phyloP scores from a whole-genome alignment of 805 yeast species.

The Saccharomycopsis oosterbeekiorum region DNA sequence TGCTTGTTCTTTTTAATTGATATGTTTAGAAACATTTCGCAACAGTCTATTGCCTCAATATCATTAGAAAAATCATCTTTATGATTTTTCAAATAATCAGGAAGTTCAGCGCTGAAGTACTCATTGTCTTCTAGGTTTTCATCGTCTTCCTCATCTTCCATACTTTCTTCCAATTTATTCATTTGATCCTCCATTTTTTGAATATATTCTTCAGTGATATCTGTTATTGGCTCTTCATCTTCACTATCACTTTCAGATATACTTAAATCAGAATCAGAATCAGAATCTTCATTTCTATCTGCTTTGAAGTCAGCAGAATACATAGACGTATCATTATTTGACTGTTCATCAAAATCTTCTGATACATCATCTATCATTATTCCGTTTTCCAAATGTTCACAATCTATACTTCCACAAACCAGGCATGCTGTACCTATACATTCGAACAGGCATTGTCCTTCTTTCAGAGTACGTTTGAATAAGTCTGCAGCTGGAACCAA shows the following conservation, averaged over 20 bases:
- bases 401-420: slow-evolving; percentile 36
- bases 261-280: slow-evolving; percentile 19
- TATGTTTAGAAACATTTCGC: slow-evolving; percentile 48
- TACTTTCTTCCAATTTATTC: background rate
- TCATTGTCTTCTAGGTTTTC: slow-evolving; percentile 8
- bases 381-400: slow-evolving; percentile 28
- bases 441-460: slow-evolving; percentile 13
- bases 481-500: slow-evolving; percentile 89
- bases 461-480: slow-evolving; percentile 51
- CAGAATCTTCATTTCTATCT: slow-evolving; percentile 11
- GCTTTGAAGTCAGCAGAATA: background rate
- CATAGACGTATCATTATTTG: background rate
- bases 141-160: slow-evolving; percentile 18
- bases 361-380: slow-evolving; percentile 17
- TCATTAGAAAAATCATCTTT: slow-evolving; percentile 21
- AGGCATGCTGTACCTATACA: slow-evolving; percentile 36
- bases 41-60: slow-evolving; percentile 43
- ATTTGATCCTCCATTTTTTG: slow-evolving; percentile 1
- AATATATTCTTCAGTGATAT: slow-evolving; percentile 2
- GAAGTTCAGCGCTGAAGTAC: background rate
- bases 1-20: background rate
- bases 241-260: slow-evolving; percentile 16
- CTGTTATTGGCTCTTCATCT: slow-evolving; percentile 18
- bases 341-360: background rate
- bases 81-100: slow-evolving; percentile 11